Evolutionary conservation across 352 stramenopile genomes (phyloP).

Genomic region (Globisporangium paroecandrum): DNA sequence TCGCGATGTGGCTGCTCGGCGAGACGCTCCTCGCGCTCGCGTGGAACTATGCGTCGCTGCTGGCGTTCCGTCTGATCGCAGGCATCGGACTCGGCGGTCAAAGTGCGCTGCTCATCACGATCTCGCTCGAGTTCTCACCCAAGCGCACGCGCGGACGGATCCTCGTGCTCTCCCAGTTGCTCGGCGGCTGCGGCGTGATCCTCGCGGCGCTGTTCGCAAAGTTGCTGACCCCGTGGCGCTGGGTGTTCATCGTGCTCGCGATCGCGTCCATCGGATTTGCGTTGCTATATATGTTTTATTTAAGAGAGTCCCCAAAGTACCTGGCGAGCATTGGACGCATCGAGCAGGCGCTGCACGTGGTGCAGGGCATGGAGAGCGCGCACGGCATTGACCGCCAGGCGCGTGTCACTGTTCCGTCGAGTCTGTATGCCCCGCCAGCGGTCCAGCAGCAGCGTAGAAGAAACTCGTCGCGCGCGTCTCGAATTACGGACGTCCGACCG

Average conservation of each 20-base stretch:
- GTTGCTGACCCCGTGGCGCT: slow-evolving; percentile 19
- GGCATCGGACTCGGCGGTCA: slow-evolving; percentile 55
- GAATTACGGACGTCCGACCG: slow-evolving; percentile 9
- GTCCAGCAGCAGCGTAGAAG: slow-evolving; percentile 19
- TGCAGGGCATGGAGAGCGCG: slow-evolving; percentile 53
- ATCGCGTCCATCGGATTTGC: slow-evolving; percentile 20
- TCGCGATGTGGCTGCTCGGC: slow-evolving; percentile 35
- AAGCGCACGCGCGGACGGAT: slow-evolving; percentile 59
- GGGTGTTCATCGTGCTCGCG: slow-evolving; percentile 18
- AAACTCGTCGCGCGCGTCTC: slow-evolving; percentile 18
- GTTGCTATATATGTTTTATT: slow-evolving; percentile 26
- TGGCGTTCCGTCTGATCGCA: slow-evolving; percentile 37
- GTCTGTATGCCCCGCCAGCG: slow-evolving; percentile 48
- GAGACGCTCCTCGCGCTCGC: slow-evolving; percentile 37
- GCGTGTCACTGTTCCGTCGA: slow-evolving; percentile 52
- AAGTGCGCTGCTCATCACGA: slow-evolving; percentile 42
- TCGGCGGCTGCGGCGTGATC: slow-evolving; percentile 41
- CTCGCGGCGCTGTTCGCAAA: slow-evolving; percentile 36
- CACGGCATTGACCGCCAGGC: slow-evolving; percentile 58
- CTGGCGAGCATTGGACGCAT: slow-evolving; percentile 54
- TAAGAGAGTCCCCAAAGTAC: slow-evolving; percentile 70
- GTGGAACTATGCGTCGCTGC: slow-evolving; percentile 38
- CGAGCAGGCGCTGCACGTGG: slow-evolving; percentile 48
- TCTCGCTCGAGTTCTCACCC: slow-evolving; percentile 58
- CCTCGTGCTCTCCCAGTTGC: slow-evolving; percentile 41